phyloP scores from a whole-genome alignment of 169 alveolate genomes.

The Eimeria acervulina region DNA sequence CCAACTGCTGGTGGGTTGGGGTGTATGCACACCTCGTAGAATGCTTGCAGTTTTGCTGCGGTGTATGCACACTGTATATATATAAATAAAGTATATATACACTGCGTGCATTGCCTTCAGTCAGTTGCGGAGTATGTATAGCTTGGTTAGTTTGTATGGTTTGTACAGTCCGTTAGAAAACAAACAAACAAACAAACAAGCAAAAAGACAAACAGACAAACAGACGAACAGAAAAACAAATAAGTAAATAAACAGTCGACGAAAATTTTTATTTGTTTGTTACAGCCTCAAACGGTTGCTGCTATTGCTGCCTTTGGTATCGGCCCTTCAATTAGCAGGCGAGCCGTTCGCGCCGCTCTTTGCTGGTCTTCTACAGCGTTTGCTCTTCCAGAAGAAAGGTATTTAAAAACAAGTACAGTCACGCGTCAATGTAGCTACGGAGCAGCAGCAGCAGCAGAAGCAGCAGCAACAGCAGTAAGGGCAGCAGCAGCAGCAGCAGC shows the following conservation, averaged over 20 bases:
- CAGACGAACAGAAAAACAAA: no score
- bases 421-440: neutral
- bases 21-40: neutral
- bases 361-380: slow-evolving; percentile 33
- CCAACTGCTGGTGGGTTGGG: neutral
- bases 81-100: neutral
- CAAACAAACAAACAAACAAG: no score
- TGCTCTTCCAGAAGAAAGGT: neutral
- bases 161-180: no score
- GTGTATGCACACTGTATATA: neutral
- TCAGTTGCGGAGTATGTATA: no score
- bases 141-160: no score
- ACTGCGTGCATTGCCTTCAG: no score
- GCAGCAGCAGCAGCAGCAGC: neutral
- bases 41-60: neutral
- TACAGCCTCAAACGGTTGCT: slow-evolving; percentile 19
- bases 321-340: slow-evolving; percentile 28
- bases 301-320: slow-evolving; percentile 71
- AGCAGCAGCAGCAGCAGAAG: neutral
- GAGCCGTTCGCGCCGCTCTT: slow-evolving; percentile 22
- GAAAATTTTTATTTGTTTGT: no score
- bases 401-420: neutral
- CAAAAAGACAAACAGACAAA: no score
- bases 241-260: no score
- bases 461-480: neutral